A percentile compares a stretch with the other conserved stretches of the same genome.
These are phyloP conservation scores for Metschnikowia rubicola DNA, from an alignment of 805 yeast genomes.

Conservation along the genomic window DNA sequence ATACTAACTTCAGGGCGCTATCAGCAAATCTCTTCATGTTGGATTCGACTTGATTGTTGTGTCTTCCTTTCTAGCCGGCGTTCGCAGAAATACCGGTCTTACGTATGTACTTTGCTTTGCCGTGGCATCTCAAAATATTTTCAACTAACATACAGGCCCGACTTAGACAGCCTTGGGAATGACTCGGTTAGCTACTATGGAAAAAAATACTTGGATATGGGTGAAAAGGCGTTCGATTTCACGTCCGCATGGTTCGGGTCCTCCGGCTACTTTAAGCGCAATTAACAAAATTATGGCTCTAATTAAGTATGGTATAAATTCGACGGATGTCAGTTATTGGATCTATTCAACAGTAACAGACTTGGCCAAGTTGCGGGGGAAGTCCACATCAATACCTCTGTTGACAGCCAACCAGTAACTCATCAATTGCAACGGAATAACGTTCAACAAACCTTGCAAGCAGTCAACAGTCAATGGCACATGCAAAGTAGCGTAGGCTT, in stretches of 20 bases:
- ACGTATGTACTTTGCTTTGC: conserved; percentile 21
- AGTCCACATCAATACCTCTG: conserved; percentile 95
- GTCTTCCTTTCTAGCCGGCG: conserved; percentile 49
- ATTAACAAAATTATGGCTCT: conserved; percentile 21
- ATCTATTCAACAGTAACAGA: conserved; percentile 90
- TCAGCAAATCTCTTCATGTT: conserved; percentile 48
- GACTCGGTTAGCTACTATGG: conserved; percentile 50
- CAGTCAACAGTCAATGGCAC: conserved; percentile 97
- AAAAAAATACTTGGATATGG: conserved; percentile 68
- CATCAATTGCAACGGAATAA: conserved; percentile 91
- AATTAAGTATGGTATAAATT: conserved; percentile 6
- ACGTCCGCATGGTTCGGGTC: conserved; percentile 65
- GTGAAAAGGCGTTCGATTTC: conserved; percentile 80
- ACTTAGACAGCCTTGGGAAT: conserved; percentile 43
- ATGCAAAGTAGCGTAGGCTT: conserved; percentile 68
- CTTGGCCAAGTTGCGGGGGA: conserved; percentile 98
- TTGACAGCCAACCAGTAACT: conserved; percentile 95
- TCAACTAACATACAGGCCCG: conserved; percentile 32
- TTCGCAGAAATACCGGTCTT: conserved; percentile 69
- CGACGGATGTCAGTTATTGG: conserved; percentile 1
- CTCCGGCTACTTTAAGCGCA: conserved; percentile 70
- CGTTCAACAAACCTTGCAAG: conserved; percentile 92
- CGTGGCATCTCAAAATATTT: conserved; percentile 3
- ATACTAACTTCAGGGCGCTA: conserved; percentile 18
- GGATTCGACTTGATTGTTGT: conserved; percentile 58